Conservation (phyloP, 73 alveolate genomes). For the Stentor coeruleus region DNA sequence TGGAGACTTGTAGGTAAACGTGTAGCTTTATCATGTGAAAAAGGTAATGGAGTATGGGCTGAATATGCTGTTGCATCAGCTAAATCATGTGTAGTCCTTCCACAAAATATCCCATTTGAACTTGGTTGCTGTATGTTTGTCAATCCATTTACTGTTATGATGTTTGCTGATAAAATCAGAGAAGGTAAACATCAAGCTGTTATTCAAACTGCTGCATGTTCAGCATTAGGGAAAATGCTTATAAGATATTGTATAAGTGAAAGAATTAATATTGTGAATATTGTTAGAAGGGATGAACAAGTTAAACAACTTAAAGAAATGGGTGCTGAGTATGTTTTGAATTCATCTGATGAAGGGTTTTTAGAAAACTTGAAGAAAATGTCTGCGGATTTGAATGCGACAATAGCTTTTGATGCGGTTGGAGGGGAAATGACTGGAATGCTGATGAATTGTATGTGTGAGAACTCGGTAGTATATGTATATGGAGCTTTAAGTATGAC, state of each 20-base stretch:
- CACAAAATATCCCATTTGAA: neutral
- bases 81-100: slow-evolving; percentile 3
- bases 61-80: slow-evolving; percentile 75
- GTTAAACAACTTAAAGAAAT: slow-evolving; percentile 48
- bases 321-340: slow-evolving; percentile 56
- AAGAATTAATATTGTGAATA: slow-evolving; percentile 58
- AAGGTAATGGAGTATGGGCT: slow-evolving; percentile 66
- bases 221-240: slow-evolving; percentile 74
- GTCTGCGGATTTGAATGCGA: slow-evolving; percentile 51
- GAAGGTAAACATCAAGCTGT: slow-evolving; percentile 40
- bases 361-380: slow-evolving; percentile 38
- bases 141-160: slow-evolving; percentile 20
- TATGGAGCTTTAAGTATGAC: slow-evolving; percentile 59
- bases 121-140: slow-evolving; percentile 7
- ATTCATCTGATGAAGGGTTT: slow-evolving; percentile 44
- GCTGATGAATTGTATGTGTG: slow-evolving; percentile 48
- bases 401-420: slow-evolving; percentile 67
- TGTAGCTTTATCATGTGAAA: slow-evolving; percentile 56
- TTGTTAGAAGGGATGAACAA: slow-evolving; percentile 74
- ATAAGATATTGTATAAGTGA: slow-evolving; percentile 39
- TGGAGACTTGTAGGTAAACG: slow-evolving; percentile 82
- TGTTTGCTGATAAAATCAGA: slow-evolving; percentile 20
- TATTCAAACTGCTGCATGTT: slow-evolving; percentile 74
- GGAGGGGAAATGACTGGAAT: slow-evolving; percentile 72
- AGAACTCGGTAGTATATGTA: slow-evolving; percentile 46